Conservation (phyloP, 371 early-diverging fungal genomes). For the Mycotypha africana region DNA sequence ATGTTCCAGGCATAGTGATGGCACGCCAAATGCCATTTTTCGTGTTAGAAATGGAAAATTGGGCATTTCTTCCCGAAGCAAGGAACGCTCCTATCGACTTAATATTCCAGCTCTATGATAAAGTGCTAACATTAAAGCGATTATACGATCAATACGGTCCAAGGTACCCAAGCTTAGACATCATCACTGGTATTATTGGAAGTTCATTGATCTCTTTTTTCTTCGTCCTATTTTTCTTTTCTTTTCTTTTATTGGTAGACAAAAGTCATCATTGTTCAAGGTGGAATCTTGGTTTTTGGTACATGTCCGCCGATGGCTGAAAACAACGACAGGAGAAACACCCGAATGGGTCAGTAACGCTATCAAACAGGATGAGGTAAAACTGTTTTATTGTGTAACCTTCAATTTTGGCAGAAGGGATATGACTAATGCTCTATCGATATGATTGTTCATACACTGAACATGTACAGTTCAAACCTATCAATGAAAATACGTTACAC, state of each 20-base stretch:
- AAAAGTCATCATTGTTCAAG: constrained; percentile 48
- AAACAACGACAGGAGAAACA: constrained; percentile 48
- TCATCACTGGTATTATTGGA: too few relatives aligned
- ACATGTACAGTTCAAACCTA: constrained; percentile 54
- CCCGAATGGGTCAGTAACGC: constrained; percentile 62
- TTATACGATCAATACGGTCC: constrained; percentile 46
- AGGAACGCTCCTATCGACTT: constrained; percentile 41
- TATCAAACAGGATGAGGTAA: constrained; percentile 59
- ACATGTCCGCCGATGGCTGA: constrained; percentile 57
- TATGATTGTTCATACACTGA: too few relatives aligned
- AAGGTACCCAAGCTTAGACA: constrained; percentile 28
- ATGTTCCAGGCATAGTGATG: constrained; percentile 42
- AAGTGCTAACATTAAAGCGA: constrained; percentile 40
- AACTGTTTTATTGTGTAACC: constrained; percentile 15
- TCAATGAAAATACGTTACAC: constrained; percentile 60
- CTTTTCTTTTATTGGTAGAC: constrained; percentile 9
- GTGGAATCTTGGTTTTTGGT: constrained; percentile 62
- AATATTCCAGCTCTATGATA: constrained; percentile 47
- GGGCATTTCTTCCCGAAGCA: constrained; percentile 40
- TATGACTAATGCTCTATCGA: too few relatives aligned
- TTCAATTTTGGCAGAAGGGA: too few relatives aligned
- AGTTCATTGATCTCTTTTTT: too few relatives aligned
- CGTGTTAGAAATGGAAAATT: constrained; percentile 48
- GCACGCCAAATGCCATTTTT: constrained; percentile 50
- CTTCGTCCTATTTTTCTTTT: neutral